Percentiles rank a stretch among this genome's conserved stretches.
phyloP scores from a whole-genome alignment of 257 asterid species.

The Solanum sitiens region DNA sequence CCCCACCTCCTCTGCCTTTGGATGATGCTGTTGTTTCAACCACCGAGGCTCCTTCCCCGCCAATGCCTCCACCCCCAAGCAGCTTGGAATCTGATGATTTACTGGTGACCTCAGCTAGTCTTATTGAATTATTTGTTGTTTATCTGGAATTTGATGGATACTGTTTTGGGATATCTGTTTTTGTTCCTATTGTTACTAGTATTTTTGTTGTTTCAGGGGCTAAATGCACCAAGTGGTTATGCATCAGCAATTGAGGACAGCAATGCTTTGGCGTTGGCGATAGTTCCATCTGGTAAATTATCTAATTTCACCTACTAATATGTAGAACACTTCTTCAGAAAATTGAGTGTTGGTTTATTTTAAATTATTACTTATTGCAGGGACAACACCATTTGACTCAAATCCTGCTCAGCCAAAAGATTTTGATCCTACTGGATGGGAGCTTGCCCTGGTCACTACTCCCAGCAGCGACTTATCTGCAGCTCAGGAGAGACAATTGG shows the following conservation, averaged over 20 bases:
- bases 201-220: slow-evolving; percentile 46
- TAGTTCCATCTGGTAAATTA: slow-evolving; percentile 76
- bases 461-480: slow-evolving; percentile 81
- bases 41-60: slow-evolving; percentile 27
- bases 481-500: slow-evolving; percentile 87
- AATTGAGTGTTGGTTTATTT: background rate
- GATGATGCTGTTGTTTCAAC: slow-evolving; percentile 35
- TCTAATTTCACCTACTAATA: background rate
- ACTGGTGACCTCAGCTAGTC: slow-evolving; percentile 35
- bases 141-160: background rate
- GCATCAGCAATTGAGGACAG: slow-evolving; percentile 78
- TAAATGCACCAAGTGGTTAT: slow-evolving; percentile 37
- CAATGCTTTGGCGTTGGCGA: slow-evolving; percentile 88
- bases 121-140: background rate
- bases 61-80: slow-evolving; percentile 43
- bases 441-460: slow-evolving; percentile 84
- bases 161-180: background rate
- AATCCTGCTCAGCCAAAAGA: slow-evolving; percentile 34
- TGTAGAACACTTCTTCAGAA: background rate
- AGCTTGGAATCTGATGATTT: slow-evolving; percentile 65
- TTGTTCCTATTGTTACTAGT: background rate
- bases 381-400: slow-evolving; percentile 41
- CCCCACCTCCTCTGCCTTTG: slow-evolving; percentile 25
- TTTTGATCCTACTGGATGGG: slow-evolving; percentile 92
- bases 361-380: slow-evolving; percentile 22